phyloP scores from a whole-genome alignment of 2,329 filamentous ascomycete genomes.

The Colletotrichum sp. region DNA sequence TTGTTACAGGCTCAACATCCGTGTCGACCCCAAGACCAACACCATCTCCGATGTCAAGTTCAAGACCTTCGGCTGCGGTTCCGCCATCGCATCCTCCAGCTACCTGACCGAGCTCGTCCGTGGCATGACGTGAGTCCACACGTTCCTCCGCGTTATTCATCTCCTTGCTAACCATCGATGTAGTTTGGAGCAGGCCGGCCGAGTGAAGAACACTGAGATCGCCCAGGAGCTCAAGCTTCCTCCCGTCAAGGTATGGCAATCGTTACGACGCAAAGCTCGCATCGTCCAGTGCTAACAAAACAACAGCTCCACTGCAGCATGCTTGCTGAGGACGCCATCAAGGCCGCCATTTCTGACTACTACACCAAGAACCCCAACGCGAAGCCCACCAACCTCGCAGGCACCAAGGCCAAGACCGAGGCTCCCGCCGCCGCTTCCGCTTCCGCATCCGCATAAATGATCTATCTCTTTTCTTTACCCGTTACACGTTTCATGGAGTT shows the following conservation, averaged over 20 bases:
- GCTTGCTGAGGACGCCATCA: slow-evolving; percentile 91
- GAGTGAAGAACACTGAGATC: slow-evolving; percentile 97
- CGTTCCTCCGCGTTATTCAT: not conserved
- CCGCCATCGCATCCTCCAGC: slow-evolving; percentile 90
- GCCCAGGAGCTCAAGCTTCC: slow-evolving; percentile 93
- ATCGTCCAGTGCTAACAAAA: slow-evolving; percentile 28
- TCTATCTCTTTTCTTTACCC: not conserved
- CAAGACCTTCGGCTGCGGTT: slow-evolving; percentile 96
- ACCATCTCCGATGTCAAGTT: slow-evolving; percentile 95
- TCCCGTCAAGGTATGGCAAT: slow-evolving; percentile 78
- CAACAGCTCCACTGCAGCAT: slow-evolving; percentile 85
- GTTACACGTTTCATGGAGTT: slow-evolving; percentile 4
- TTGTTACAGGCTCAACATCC: slow-evolving; percentile 68
- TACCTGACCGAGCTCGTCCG: slow-evolving; percentile 96
- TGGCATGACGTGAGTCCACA: slow-evolving; percentile 73
- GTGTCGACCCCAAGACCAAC: slow-evolving; percentile 85
- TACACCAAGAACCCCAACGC: slow-evolving; percentile 86
- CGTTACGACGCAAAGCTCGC: not conserved
- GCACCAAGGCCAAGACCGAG: slow-evolving; percentile 67
- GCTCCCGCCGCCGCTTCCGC: slow-evolving; percentile 34
- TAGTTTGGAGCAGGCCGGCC: slow-evolving; percentile 81
- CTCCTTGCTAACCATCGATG: not conserved
- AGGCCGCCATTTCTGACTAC: slow-evolving; percentile 88
- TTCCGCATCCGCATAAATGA: slow-evolving; percentile 10
- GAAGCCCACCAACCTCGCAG: slow-evolving; percentile 75